These are phyloP conservation scores for Cyberlindnera subsufficiens DNA, from an alignment of 805 yeast species.

Conservation along the genomic window DNA sequence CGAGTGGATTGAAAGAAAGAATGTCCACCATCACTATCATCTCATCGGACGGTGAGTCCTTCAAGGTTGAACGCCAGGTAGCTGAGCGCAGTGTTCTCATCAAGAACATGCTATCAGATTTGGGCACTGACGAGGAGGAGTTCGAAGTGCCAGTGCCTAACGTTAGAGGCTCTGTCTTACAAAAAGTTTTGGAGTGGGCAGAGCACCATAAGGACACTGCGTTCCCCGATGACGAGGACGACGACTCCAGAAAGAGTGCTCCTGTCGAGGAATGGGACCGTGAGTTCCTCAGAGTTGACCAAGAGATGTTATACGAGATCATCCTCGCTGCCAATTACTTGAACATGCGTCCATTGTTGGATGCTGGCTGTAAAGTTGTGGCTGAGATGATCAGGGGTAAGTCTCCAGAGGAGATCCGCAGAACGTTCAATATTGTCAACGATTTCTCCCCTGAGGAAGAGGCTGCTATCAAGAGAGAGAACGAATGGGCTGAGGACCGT, in stretches of 20 bases:
- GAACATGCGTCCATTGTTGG: slow-evolving; percentile 68
- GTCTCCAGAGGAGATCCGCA: slow-evolving; percentile 74
- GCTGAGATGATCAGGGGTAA: slow-evolving; percentile 82
- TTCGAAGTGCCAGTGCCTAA: slow-evolving; percentile 86
- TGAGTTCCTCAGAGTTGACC: slow-evolving; percentile 89
- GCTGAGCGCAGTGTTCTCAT: slow-evolving; percentile 83
- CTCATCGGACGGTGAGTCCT: slow-evolving; percentile 77
- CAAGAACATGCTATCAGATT: slow-evolving; percentile 81
- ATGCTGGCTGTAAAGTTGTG: slow-evolving; percentile 75
- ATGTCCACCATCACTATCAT: slow-evolving; percentile 46
- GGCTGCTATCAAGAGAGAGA: slow-evolving; percentile 81
- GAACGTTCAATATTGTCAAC: slow-evolving; percentile 73
- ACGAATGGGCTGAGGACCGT: slow-evolving; percentile 90
- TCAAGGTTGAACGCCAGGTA: slow-evolving; percentile 71
- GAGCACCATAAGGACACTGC: slow-evolving; percentile 83
- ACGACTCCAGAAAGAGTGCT: slow-evolving; percentile 78
- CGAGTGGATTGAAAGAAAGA: not conserved
- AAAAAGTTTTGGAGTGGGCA: slow-evolving; percentile 94
- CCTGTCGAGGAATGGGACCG: slow-evolving; percentile 96
- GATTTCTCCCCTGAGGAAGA: slow-evolving; percentile 86
- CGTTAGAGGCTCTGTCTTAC: slow-evolving; percentile 79
- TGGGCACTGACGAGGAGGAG: slow-evolving; percentile 36
- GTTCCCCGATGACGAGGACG: slow-evolving; percentile 77
- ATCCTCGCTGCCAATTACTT: slow-evolving; percentile 77
- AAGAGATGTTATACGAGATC: slow-evolving; percentile 78